Conservation (phyloP, 2,329 filamentous ascomycete species). For the Lasiodiplodia sp. region DNA sequence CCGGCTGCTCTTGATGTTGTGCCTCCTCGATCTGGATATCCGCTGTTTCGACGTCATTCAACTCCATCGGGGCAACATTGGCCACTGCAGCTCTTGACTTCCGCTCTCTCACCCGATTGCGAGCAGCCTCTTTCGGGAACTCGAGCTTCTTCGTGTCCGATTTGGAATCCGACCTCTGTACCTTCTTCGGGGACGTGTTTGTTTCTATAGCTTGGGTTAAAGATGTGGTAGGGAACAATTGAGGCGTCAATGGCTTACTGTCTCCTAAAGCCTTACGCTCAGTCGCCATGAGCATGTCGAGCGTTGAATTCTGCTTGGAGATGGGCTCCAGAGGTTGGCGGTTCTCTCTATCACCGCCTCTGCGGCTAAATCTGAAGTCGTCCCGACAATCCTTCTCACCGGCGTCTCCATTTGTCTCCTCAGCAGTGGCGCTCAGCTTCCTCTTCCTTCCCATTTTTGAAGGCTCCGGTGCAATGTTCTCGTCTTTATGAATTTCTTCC, state of each 20-base stretch:
- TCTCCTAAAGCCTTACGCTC: slow-evolving; percentile 50
- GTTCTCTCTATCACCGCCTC: slow-evolving; percentile 19
- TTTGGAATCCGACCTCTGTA: slow-evolving; percentile 35
- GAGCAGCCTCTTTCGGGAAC: slow-evolving; percentile 8
- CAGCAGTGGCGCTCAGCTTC: slow-evolving; percentile 57
- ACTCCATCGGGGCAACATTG: slow-evolving; percentile 18
- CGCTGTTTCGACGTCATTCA: slow-evolving; percentile 4
- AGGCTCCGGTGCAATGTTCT: slow-evolving; percentile 35
- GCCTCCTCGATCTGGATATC: slow-evolving; percentile 9
- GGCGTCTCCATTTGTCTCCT: slow-evolving; percentile 32
- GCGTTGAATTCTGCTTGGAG: slow-evolving; percentile 13
- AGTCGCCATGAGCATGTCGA: slow-evolving; percentile 32
- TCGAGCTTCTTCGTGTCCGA: slow-evolving; percentile 33
- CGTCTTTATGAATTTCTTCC: slow-evolving; percentile 43
- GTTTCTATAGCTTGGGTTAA: slow-evolving; percentile 36
- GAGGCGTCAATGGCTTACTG: slow-evolving; percentile 41
- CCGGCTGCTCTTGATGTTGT: slow-evolving; percentile 31
- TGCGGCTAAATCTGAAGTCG: slow-evolving; percentile 57
- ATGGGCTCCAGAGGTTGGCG: slow-evolving; percentile 1
- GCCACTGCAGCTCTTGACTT: slow-evolving; percentile 32
- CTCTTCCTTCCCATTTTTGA: slow-evolving; percentile 62
- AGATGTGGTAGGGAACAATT: not conserved
- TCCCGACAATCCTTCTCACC: slow-evolving; percentile 37
- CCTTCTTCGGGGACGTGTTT: slow-evolving; percentile 43
- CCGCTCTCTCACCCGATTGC: slow-evolving; percentile 29